Conservation (phyloP, 176 grass and related monocot species). For the Coix lacrymajobi region DNA sequence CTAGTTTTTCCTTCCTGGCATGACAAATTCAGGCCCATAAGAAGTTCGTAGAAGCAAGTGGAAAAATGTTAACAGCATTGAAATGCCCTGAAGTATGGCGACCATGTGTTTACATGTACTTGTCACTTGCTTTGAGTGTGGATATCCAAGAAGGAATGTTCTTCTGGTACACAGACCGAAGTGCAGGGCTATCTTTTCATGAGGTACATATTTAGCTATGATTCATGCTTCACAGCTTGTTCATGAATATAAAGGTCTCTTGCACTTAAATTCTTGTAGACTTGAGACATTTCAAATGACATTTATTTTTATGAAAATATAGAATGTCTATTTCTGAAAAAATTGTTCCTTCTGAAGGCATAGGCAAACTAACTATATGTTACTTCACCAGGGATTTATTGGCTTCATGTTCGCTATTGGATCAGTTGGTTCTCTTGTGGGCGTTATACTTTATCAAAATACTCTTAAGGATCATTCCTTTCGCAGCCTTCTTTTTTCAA, state of each 20-base stretch:
- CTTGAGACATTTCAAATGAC: neutral
- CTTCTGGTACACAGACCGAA: constrained; percentile 81
- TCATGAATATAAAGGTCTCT: neutral
- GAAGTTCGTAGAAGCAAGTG: constrained; percentile 67
- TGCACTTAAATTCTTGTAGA: neutral
- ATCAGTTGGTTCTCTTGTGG: constrained; percentile 69
- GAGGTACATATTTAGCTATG: constrained; percentile 44
- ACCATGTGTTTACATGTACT: constrained; percentile 80
- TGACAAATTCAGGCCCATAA: constrained; percentile 47
- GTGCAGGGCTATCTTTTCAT: constrained; percentile 63
- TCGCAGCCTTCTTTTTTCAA: constrained; percentile 59
- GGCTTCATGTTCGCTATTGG: constrained; percentile 77
- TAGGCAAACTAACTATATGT: constrained; percentile 12
- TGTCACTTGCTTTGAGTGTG: constrained; percentile 70
- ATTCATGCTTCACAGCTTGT: neutral
- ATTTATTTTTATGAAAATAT: constrained; percentile 6
- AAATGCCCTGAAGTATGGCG: constrained; percentile 83
- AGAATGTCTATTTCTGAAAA: neutral
- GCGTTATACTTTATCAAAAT: constrained; percentile 75
- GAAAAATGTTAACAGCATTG: constrained; percentile 59
- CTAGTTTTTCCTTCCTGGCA: constrained; percentile 8
- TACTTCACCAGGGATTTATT: constrained; percentile 60
- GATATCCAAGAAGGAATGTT: constrained; percentile 98
- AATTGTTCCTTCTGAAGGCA: neutral
- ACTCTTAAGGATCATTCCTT: constrained; percentile 62